Base-by-base conservation (phyloP, 2,329 filamentous ascomycete species). In the Amauroascus verrucosus region DNA sequence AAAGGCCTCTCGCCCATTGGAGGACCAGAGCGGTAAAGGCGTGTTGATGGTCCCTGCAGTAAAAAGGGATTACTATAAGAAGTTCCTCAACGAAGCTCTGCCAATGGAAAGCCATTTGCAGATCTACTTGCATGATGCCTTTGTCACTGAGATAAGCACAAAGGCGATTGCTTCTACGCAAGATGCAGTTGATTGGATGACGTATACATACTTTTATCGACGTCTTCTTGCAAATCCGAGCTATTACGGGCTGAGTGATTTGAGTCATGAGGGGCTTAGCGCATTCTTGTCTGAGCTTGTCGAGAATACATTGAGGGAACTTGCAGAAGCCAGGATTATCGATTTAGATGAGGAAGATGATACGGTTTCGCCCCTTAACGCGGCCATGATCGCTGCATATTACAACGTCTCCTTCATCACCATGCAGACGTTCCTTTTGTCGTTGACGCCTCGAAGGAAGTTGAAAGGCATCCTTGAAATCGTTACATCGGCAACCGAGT, bases 351-450 rank as follows among this genome's bases (percentile, higher is more conserved):
- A 95, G 65, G 89, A 94, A 48, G 91, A 97, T 65, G 91, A 95
- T 62, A 84, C 83, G 0, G 84, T 97, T 43, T 80, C 86, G 16
- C 90, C 93, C 13, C 81, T 95, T 63, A 97, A 98, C 68, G 86
- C 91, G 1, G 93, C 93, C 60, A 96, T 96, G 87, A 97, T 98
- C 65, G 89, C 88, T 8, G 89, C 93, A 1, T 97, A 98, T 77
- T 98, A 98, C 78, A 97, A 96, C 71, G 95, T 98, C 65, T 96
- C 91, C 5, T 97, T 96, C 73, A 87, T 95, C 68, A 98, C 93
- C 2, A 98, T 98, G 90, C 91, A 98, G 72, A 98, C 93, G 0
- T 91, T 98, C 77, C 76, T 98, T 49, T 77, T 98, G 53, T 98
- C 93, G 13, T 78, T 98, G 45, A 90, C 82, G 53, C 83, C 83